Base-by-base conservation (phyloP, 768 basidiomycete genomes). In the Gyrodon lividus region DNA sequence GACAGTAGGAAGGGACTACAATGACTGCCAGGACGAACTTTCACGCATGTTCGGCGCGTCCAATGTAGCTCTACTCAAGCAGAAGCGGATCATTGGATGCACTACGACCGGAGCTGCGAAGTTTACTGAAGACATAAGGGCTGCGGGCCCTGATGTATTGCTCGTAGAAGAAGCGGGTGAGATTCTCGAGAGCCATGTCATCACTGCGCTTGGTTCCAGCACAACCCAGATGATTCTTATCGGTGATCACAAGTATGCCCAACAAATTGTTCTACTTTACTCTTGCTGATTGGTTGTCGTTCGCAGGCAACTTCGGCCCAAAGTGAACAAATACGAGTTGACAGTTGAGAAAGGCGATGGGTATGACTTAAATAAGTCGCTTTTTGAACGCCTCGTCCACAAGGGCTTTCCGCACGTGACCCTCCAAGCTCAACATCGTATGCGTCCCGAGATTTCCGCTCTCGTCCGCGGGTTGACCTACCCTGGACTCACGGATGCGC, bases 151-250 rank as follows among this genome's bases (percentile, higher is more conserved):
- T 0, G 71, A 74, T 8, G 74, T 87, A 1, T 62, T 87, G 4
- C 69, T 87, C 1, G 84, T 87, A 1, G 86, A 87, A 58, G 86
- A 87, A 64, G 86, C 86, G 0, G 86, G 86, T 6, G 86, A 88
- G 55, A 86, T 87, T 39, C 62, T 87, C 2, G 86, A 87, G 59
- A 82, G 80, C 51, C 86, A 87, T 57, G 67, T 85, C 33, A 54
- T 87, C 34, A 83, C 83, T 0, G 78, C 86, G 0, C 65, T 87
- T 4, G 76, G 77, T 0, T 50, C 51, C 2, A 50, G 70, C 1
- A 78, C 78, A 0, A 64, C 69, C 4, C 83, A 86, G 26, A 60
- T 87, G 46, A 79, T 87, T 56, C 70, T 88, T 5, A 87, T 88
- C 26, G 86, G 86, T 0, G 86, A 88, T 58, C 86, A 87, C 64